Percentiles rank a stretch among this genome's conserved stretches.
These are phyloP conservation scores for Mycena albidolilacea DNA, from an alignment of 768 basidiomycete genomes.

Conservation along the genomic window DNA sequence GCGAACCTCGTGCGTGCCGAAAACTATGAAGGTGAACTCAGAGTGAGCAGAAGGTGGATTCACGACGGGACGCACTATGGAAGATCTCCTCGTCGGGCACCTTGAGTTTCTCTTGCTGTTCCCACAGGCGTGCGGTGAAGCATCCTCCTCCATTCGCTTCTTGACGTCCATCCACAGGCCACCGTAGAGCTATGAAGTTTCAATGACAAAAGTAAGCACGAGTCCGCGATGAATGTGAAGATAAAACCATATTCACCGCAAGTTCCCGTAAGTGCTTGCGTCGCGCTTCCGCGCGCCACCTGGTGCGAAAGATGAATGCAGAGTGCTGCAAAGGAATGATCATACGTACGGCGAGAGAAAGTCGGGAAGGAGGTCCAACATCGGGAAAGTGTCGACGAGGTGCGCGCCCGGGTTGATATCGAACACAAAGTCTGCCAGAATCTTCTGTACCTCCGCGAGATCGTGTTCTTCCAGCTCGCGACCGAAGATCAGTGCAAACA, in stretches of 20 bases:
- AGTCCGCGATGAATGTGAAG: too few species aligned
- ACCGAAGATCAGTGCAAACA: background rate
- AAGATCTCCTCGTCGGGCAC: background rate
- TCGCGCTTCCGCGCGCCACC: conserved; percentile 1
- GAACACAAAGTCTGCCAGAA: background rate
- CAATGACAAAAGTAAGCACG: too few species aligned
- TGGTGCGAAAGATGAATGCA: too few species aligned
- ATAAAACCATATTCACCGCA: background rate
- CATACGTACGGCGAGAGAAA: background rate
- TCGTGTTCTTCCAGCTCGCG: conserved; percentile 5
- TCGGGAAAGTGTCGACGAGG: conserved; percentile 19
- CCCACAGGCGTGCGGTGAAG: conserved; percentile 9
- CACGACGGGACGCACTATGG: conserved; percentile 17
- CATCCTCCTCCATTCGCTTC: too few species aligned
- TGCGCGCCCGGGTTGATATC: background rate
- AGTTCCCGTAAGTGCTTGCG: background rate
- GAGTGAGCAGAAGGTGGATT: too few species aligned
- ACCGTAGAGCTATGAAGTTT: background rate
- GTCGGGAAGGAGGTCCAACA: conserved; percentile 1
- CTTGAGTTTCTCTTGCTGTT: too few species aligned
- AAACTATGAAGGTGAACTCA: too few species aligned
- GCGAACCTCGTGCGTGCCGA: too few species aligned
- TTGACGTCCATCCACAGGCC: background rate
- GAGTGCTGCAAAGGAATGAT: too few species aligned
- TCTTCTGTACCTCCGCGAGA: background rate